Evolutionary conservation across 2,329 filamentous ascomycete genomes (phyloP).

Genomic region (Alternaria solani): DNA sequence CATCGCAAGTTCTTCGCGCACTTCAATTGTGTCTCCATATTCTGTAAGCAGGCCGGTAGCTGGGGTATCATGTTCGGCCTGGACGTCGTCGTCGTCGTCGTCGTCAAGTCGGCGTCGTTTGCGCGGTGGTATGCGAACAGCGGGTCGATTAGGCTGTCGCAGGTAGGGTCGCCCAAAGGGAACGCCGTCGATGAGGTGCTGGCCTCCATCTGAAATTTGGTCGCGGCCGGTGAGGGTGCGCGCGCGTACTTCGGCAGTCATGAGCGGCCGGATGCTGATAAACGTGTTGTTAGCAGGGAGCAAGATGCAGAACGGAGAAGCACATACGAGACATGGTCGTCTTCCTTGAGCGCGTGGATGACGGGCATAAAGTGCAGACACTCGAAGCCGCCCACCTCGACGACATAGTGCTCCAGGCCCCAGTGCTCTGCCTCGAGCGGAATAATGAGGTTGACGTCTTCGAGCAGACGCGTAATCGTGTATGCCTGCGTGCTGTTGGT

Average conservation of each 20-base stretch:
- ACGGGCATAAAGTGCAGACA: conserved; percentile 85
- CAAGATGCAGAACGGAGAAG: background rate
- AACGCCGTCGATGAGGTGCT: conserved; percentile 83
- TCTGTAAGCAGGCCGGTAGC: conserved; percentile 22
- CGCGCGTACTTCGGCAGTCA: conserved; percentile 75
- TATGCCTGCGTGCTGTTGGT: conserved; percentile 40
- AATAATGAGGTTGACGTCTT: conserved; percentile 79
- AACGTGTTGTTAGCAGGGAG: conserved; percentile 10
- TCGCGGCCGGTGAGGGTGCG: conserved; percentile 77
- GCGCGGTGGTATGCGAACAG: conserved; percentile 74
- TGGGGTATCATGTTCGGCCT: conserved; percentile 32
- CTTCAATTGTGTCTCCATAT: conserved; percentile 7
- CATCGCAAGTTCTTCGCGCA: background rate
- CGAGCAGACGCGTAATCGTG: conserved; percentile 79
- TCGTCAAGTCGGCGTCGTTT: conserved; percentile 64
- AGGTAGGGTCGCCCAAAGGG: conserved; percentile 80
- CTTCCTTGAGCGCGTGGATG: conserved; percentile 74
- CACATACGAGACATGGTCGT: conserved; percentile 81
- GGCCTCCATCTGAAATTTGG: conserved; percentile 81
- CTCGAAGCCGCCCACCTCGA: conserved; percentile 82
- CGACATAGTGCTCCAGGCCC: conserved; percentile 89
- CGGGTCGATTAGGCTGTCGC: conserved; percentile 67
- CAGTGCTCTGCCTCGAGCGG: conserved; percentile 83
- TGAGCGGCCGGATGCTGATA: conserved; percentile 77
- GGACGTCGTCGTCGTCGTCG: conserved; percentile 22